phyloP scores from a whole-genome alignment of 78 protist genomes.

The Speleostelium caveatum region DNA sequence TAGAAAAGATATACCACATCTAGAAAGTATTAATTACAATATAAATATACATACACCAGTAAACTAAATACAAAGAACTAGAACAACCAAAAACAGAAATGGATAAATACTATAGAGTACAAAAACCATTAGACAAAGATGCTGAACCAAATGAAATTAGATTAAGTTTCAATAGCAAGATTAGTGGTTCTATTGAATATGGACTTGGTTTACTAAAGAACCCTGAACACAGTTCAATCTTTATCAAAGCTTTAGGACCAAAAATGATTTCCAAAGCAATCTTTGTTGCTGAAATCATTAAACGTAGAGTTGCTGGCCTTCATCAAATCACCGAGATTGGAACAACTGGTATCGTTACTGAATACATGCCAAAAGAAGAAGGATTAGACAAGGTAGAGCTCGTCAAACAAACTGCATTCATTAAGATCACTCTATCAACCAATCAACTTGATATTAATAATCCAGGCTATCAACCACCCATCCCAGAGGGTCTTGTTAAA shows the following conservation, averaged over 20 bases:
- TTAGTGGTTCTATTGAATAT: slow-evolving; percentile 57
- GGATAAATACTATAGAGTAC: slow-evolving; percentile 62
- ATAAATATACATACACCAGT: too few species aligned
- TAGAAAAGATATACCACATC: too few species aligned
- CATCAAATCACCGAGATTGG: slow-evolving; percentile 73
- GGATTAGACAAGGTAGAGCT: slow-evolving; percentile 70
- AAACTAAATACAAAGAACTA: neutral
- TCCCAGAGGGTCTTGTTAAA: slow-evolving; percentile 14
- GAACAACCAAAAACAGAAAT: neutral
- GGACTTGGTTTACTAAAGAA: slow-evolving; percentile 49
- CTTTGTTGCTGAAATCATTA: slow-evolving; percentile 60
- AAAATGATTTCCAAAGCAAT: slow-evolving; percentile 39
- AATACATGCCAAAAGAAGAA: slow-evolving; percentile 72
- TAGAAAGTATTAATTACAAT: too few species aligned
- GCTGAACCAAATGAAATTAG: slow-evolving; percentile 75
- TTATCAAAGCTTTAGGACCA: slow-evolving; percentile 64
- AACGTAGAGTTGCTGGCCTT: slow-evolving; percentile 39
- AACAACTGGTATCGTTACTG: slow-evolving; percentile 32
- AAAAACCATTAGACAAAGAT: slow-evolving; percentile 19
- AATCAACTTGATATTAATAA: slow-evolving; percentile 21
- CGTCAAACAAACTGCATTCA: slow-evolving; percentile 42
- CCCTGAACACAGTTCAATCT: slow-evolving; percentile 1
- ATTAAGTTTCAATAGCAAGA: slow-evolving; percentile 18
- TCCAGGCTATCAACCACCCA: slow-evolving; percentile 69
- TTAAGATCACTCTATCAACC: slow-evolving; percentile 44